These are phyloP conservation scores for Leccinum disarticulatum DNA, from an alignment of 768 basidiomycete genomes.

Conservation along the genomic window DNA sequence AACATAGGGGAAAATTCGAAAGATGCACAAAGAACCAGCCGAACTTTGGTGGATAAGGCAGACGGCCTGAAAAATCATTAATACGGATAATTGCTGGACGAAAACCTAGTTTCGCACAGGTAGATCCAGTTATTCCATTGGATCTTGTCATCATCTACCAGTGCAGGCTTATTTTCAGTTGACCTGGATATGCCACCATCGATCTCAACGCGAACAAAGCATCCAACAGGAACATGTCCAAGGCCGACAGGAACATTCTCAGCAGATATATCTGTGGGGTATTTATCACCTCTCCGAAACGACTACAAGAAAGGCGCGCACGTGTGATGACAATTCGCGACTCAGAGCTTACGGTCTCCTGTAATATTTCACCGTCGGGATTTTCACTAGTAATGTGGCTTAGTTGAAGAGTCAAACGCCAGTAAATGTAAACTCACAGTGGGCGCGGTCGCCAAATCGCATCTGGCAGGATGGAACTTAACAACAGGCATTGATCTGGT, in stretches of 20 bases:
- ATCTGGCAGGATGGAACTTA: not conserved
- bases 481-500: not conserved
- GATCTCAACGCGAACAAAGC: no score
- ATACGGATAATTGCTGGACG: not conserved
- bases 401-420: not conserved
- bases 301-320: no score
- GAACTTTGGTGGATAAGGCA: not conserved
- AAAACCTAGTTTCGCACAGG: not conserved
- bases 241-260: no score
- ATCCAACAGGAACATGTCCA: no score
- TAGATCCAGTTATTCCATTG: not conserved
- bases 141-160: no score
- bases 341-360: no score
- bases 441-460: not conserved
- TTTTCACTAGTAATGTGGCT: not conserved
- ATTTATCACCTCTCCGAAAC: no score
- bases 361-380: not conserved
- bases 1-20: slow-evolving; percentile 7
- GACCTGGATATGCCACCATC: no score
- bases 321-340: no score
- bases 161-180: no score
- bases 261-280: no score
- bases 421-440: no score
- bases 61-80: slow-evolving; percentile 1
- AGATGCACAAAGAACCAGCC: not conserved